phyloP scores from a whole-genome alignment of 2,329 filamentous ascomycete genomes.

The Triangularia setosa region DNA sequence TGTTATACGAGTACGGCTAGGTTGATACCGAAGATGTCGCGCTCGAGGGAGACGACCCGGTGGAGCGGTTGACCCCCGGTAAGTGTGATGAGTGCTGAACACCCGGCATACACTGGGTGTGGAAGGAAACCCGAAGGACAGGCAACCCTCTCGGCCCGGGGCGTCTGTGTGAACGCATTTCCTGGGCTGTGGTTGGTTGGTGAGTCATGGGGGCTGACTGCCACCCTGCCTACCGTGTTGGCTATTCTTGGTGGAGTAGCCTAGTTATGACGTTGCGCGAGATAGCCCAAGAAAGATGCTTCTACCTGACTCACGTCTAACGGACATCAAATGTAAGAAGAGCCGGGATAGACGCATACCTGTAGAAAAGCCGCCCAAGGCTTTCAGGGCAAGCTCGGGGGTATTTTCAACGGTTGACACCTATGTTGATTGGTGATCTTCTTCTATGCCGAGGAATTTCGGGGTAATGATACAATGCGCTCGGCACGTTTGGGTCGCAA shows the following conservation, averaged over 20 bases:
- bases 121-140: background rate
- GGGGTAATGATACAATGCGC: background rate
- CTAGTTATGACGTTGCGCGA: background rate
- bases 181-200: background rate
- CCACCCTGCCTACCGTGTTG: background rate
- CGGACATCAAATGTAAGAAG: no score
- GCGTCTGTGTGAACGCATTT: background rate
- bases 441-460: background rate
- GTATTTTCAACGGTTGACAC: no score
- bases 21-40: background rate
- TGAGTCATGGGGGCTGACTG: background rate
- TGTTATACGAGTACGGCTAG: background rate
- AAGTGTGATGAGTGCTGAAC: background rate
- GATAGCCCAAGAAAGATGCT: background rate
- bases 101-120: background rate
- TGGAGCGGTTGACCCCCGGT: background rate
- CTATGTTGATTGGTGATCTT: background rate
- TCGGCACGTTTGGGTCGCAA: background rate
- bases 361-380: background rate
- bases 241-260: background rate
- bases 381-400: background rate
- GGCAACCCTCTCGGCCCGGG: background rate
- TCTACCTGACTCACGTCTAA: no score
- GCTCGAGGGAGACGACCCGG: background rate
- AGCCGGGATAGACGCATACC: background rate